Evolutionary conservation across 345 rosid species (phyloP).

Genomic region (Citrus sp.): DNA sequence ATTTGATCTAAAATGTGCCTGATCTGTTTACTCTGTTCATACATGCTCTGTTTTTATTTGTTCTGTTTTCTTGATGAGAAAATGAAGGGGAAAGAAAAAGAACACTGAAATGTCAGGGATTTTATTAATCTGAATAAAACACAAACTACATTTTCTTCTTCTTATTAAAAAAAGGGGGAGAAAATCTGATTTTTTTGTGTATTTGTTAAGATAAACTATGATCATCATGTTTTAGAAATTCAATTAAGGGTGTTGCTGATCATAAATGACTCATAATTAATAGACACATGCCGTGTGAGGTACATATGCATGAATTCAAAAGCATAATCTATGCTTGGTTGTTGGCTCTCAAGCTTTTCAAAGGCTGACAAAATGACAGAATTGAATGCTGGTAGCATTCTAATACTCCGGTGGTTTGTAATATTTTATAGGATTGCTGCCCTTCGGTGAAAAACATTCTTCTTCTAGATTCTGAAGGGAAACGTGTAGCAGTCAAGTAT

Average conservation of each 20-base stretch:
- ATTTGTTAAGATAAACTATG: neutral
- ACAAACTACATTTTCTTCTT: neutral
- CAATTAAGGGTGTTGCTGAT: neutral
- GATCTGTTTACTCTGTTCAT: neutral
- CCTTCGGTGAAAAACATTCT: constrained; percentile 84
- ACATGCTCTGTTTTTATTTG: neutral
- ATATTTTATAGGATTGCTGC: constrained; percentile 56
- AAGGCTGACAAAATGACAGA: neutral
- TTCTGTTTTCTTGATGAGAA: neutral
- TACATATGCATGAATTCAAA: neutral
- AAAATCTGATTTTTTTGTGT: neutral
- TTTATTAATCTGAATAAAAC: neutral
- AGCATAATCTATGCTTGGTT: neutral
- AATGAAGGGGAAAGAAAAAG: neutral
- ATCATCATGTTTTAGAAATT: too few species aligned
- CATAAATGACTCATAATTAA: neutral
- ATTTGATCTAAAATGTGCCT: neutral
- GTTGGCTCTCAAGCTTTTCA: neutral
- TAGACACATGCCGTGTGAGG: neutral
- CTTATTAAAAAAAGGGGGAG: neutral
- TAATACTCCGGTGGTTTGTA: neutral
- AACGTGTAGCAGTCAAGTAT: constrained; percentile 85
- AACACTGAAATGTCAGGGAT: neutral
- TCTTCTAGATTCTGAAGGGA: constrained; percentile 91
- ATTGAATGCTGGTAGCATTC: neutral